A percentile compares a stretch with the other conserved stretches of the same genome.
phyloP scores from a whole-genome alignment of 2,329 filamentous ascomycete species.

The Calycina marina region DNA sequence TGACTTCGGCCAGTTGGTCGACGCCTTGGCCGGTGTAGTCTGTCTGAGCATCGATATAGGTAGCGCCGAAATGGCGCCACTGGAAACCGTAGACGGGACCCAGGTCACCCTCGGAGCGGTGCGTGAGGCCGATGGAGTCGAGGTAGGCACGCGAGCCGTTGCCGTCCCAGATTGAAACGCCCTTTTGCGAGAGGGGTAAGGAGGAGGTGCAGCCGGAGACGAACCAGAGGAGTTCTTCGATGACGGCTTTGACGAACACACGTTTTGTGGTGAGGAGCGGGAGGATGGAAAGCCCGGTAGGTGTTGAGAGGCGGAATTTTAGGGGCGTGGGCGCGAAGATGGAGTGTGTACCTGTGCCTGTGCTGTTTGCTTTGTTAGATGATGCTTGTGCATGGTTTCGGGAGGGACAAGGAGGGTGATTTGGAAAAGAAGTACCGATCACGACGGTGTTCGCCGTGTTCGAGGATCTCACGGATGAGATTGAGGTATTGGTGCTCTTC shows the following conservation, averaged over 20 bases:
- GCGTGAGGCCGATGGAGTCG: slow-evolving; percentile 65
- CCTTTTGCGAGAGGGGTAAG: slow-evolving; percentile 56
- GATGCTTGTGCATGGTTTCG: too few relatives aligned
- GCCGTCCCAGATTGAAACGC: slow-evolving; percentile 96
- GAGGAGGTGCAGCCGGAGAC: slow-evolving; percentile 74
- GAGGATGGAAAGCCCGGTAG: slow-evolving; percentile 48
- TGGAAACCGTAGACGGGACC: slow-evolving; percentile 97
- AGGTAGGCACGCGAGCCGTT: slow-evolving; percentile 87
- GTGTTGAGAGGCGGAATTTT: slow-evolving; percentile 63
- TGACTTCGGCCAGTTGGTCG: slow-evolving; percentile 83
- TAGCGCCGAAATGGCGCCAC: slow-evolving; percentile 94
- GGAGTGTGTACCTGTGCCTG: slow-evolving; percentile 82
- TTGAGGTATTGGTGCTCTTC: slow-evolving; percentile 93
- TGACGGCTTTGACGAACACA: slow-evolving; percentile 79
- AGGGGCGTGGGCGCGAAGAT: slow-evolving; percentile 79
- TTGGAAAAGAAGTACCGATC: slow-evolving; percentile 44
- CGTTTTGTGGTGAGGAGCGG: slow-evolving; percentile 95
- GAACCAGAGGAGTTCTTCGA: slow-evolving; percentile 95
- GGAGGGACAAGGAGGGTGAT: too few relatives aligned
- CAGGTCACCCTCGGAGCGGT: slow-evolving; percentile 77
- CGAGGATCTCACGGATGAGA: slow-evolving; percentile 72
- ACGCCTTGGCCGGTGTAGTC: slow-evolving; percentile 84
- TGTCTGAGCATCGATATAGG: slow-evolving; percentile 62
- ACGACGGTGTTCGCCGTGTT: slow-evolving; percentile 71
- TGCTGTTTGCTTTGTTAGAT: slow-evolving; percentile 37